phyloP scores from a whole-genome alignment of 768 basidiomycete species.

The Macrolepiota fuliginosa region DNA sequence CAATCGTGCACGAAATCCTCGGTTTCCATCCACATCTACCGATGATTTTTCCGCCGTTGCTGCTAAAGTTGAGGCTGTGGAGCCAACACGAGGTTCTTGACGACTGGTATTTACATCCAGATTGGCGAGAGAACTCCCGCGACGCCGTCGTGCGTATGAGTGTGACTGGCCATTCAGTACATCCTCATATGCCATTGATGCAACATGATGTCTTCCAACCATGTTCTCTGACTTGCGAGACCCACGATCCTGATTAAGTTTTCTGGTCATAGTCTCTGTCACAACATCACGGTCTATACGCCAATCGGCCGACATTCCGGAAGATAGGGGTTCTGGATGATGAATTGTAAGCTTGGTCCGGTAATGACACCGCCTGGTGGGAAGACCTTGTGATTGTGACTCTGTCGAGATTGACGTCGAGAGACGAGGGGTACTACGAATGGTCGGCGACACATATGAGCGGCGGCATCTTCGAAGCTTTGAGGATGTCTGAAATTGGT shows the following conservation, averaged over 20 bases:
- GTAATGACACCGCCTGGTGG: conserved; percentile 3
- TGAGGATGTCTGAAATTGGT: background rate
- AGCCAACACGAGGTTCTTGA: background rate
- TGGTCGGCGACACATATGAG: background rate
- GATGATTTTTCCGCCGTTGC: background rate
- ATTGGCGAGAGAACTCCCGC: background rate
- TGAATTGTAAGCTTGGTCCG: conserved; percentile 7
- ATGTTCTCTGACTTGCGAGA: background rate
- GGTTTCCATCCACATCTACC: background rate
- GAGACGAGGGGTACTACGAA: background rate
- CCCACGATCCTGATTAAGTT: conserved; percentile 3
- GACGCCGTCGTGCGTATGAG: background rate
- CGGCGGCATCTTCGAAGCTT: background rate
- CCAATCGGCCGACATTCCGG: background rate
- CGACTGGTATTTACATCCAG: background rate
- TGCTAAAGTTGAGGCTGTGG: conserved; percentile 1
- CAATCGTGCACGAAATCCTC: background rate
- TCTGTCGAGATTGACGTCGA: background rate
- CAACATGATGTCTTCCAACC: background rate
- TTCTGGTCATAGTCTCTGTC: conserved; percentile 5
- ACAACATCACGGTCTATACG: conserved; percentile 8
- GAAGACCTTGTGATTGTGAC: conserved; percentile 10
- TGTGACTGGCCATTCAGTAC: background rate
- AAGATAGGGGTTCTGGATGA: conserved; percentile 9
- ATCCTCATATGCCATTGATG: background rate